Conservation (phyloP, 2,329 filamentous ascomycete genomes). For the Gaeumannomyces sp. region DNA sequence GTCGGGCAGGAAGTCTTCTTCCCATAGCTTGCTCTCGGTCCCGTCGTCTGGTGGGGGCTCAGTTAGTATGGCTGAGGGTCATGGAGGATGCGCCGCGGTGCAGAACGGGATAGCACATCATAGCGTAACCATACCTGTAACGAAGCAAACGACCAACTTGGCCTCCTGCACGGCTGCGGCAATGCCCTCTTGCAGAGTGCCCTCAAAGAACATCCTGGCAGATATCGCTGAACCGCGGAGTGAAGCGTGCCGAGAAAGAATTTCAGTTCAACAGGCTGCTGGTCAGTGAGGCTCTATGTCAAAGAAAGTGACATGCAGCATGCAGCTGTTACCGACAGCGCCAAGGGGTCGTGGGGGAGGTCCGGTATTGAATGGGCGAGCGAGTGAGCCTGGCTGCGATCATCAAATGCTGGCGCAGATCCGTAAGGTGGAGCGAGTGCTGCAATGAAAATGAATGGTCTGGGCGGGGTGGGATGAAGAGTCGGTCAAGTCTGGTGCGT, state of each 20-base stretch:
- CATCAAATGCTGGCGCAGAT: background rate
- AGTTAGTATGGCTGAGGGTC: background rate
- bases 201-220: constrained; percentile 69
- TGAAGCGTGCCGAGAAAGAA: background rate
- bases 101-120: constrained; percentile 8
- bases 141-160: constrained; percentile 80
- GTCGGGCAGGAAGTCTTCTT: constrained; percentile 59
- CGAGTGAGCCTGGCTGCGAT: background rate
- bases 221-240: background rate
- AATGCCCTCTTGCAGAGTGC: constrained; percentile 76
- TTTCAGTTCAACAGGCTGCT: background rate
- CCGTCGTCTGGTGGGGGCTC: constrained; percentile 51
- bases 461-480: background rate
- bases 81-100: background rate
- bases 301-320: background rate
- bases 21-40: constrained; percentile 66
- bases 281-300: background rate
- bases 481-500: too few species aligned
- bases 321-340: background rate
- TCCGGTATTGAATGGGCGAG: background rate
- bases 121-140: constrained; percentile 53
- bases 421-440: background rate
- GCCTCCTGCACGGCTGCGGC: constrained; percentile 64
- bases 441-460: background rate
- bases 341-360: background rate